Evolutionary conservation across 495 filamentous ascomycete genomes (phyloP).

Genomic region (Bacidia rubella): DNA sequence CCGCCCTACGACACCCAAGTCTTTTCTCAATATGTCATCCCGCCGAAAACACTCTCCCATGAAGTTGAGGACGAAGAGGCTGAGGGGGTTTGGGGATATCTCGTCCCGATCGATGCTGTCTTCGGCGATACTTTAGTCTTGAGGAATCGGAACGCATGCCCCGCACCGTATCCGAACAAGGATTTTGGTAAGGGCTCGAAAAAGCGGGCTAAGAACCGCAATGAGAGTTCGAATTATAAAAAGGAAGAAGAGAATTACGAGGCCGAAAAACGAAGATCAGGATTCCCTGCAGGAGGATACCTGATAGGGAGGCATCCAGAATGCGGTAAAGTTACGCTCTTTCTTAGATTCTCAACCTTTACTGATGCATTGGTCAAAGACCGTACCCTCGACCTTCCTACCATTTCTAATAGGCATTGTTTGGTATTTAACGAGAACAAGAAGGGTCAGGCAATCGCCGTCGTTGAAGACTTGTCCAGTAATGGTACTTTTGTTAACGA

Average conservation of each 20-base stretch:
- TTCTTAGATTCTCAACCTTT: neutral
- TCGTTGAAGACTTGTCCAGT: slow-evolving; percentile 85
- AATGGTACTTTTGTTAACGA: slow-evolving; percentile 97
- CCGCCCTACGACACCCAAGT: slow-evolving; percentile 48
- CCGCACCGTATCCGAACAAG: slow-evolving; percentile 25
- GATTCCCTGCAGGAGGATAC: slow-evolving; percentile 65
- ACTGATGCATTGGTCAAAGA: slow-evolving; percentile 39
- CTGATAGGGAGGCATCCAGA: slow-evolving; percentile 86
- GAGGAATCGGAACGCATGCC: slow-evolving; percentile 53
- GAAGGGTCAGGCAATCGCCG: slow-evolving; percentile 61
- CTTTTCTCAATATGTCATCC: slow-evolving; percentile 66
- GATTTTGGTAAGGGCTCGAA: slow-evolving; percentile 20
- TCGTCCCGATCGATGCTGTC: slow-evolving; percentile 63
- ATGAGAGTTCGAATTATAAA: slow-evolving; percentile 22
- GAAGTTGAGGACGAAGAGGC: slow-evolving; percentile 77
- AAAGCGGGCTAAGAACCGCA: slow-evolving; percentile 26
- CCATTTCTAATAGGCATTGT: slow-evolving; percentile 93
- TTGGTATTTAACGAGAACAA: slow-evolving; percentile 80
- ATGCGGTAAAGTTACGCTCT: slow-evolving; percentile 53
- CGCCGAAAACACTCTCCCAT: slow-evolving; percentile 57
- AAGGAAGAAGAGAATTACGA: slow-evolving; percentile 47
- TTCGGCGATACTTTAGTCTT: slow-evolving; percentile 61
- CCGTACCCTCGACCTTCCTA: slow-evolving; percentile 59
- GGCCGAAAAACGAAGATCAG: slow-evolving; percentile 21
- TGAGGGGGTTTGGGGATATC: slow-evolving; percentile 91